Percentiles rank a stretch among this genome's conserved stretches.
Evolutionary conservation across 371 early-diverging fungal genomes (phyloP).

Genomic region (Rhizopus stolonifer): DNA sequence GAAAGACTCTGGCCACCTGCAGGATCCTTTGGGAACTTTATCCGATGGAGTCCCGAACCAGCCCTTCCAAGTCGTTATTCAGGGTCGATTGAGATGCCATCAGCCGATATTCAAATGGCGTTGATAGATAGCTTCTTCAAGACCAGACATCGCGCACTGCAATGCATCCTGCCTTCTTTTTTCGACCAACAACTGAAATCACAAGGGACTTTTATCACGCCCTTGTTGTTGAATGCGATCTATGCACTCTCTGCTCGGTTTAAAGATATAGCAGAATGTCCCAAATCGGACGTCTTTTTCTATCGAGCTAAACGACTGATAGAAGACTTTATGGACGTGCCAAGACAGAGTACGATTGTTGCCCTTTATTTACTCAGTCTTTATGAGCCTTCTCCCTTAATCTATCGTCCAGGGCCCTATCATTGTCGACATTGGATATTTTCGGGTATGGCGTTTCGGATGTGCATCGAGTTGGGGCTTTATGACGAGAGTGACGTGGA

Average conservation of each 20-base stretch:
- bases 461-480: slow-evolving; percentile 43
- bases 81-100: slow-evolving; percentile 43
- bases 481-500: slow-evolving; percentile 43
- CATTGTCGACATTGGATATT: slow-evolving; percentile 47
- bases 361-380: slow-evolving; percentile 44
- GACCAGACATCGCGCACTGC: slow-evolving; percentile 34
- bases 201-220: slow-evolving; percentile 44
- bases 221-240: slow-evolving; percentile 42
- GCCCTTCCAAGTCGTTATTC: slow-evolving; percentile 24
- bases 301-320: slow-evolving; percentile 40
- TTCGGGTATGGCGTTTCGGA: slow-evolving; percentile 40
- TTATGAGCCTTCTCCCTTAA: too few species aligned
- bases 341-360: slow-evolving; percentile 48
- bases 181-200: slow-evolving; percentile 46
- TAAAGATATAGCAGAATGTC: slow-evolving; percentile 21
- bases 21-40: slow-evolving; percentile 18
- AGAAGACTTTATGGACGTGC: slow-evolving; percentile 49
- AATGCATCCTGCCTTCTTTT: slow-evolving; percentile 36
- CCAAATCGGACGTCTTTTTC: slow-evolving; percentile 37
- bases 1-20: too few species aligned
- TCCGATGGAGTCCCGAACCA: slow-evolving; percentile 37
- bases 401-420: slow-evolving; percentile 18
- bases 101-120: slow-evolving; percentile 37
- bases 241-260: slow-evolving; percentile 46
- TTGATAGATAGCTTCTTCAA: slow-evolving; percentile 38